A percentile compares a stretch with the other conserved stretches of the same genome.
These are phyloP conservation scores for Atkinsonella texensis DNA, from an alignment of 2,329 filamentous ascomycete species.

Conservation along the genomic window DNA sequence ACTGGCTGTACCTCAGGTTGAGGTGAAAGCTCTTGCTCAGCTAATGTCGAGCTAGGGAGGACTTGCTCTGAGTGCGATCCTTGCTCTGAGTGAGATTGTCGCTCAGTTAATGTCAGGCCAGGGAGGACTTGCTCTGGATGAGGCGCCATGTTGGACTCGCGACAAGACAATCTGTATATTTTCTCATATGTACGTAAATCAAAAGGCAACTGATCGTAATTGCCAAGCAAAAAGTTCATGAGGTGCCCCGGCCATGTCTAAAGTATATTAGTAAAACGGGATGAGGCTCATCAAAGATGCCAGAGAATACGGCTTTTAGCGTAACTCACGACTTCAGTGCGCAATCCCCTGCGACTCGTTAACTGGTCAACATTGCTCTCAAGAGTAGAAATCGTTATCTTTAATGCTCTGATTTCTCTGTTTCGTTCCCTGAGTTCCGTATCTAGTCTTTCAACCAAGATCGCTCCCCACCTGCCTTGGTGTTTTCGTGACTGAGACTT, in stretches of 20 bases:
- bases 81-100: too few species aligned
- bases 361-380: neutral
- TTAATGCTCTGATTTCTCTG: too few species aligned
- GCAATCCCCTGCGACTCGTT: neutral
- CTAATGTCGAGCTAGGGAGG: slow-evolving; percentile 9
- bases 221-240: neutral
- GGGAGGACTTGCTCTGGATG: slow-evolving; percentile 8
- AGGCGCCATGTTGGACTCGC: slow-evolving; percentile 12
- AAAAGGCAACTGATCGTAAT: accelerated
- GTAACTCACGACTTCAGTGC: neutral
- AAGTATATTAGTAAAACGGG: neutral
- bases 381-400: neutral
- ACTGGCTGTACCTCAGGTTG: neutral
- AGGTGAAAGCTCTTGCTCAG: neutral
- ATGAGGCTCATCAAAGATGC: neutral
- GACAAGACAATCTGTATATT: slow-evolving; percentile 9
- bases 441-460: neutral
- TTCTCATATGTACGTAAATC: slow-evolving; percentile 1
- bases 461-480: neutral
- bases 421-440: neutral
- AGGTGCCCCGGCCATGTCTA: neutral
- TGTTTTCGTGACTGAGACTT: slow-evolving; percentile 1
- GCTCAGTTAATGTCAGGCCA: slow-evolving; percentile 2
- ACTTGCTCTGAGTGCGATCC: too few species aligned
- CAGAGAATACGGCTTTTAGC: neutral